Evolutionary conservation across 2,329 filamentous ascomycete species (phyloP).

Genomic region (Monascus ruber): DNA sequence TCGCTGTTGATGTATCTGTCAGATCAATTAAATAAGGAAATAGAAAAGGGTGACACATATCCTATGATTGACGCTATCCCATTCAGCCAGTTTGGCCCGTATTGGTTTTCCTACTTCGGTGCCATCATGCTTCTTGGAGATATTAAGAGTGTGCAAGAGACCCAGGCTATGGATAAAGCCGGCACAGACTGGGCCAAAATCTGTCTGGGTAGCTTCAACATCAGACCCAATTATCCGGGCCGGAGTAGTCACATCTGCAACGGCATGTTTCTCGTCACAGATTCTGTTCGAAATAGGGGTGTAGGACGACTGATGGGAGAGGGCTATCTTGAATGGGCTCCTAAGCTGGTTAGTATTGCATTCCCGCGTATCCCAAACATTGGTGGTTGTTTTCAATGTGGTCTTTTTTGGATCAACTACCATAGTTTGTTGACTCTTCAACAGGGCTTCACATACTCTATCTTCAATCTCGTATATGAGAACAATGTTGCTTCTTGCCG

Average conservation of each 20-base stretch:
- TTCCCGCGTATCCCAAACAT: conserved; percentile 31
- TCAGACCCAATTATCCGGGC: conserved; percentile 88
- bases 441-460: conserved; percentile 75
- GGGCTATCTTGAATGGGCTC: conserved; percentile 65
- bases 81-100: conserved; percentile 62
- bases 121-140: conserved; percentile 78
- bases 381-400: too few species aligned
- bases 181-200: conserved; percentile 65
- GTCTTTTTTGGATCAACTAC: neutral
- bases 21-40: conserved; percentile 78
- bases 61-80: conserved; percentile 71
- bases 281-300: conserved; percentile 60
- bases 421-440: conserved; percentile 9
- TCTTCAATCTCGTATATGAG: conserved; percentile 92
- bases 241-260: conserved; percentile 81
- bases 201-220: conserved; percentile 83
- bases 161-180: conserved; percentile 36
- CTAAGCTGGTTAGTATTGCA: conserved; percentile 44
- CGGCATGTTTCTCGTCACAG: conserved; percentile 63
- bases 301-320: conserved; percentile 67
- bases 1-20: conserved; percentile 66
- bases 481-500: conserved; percentile 82
- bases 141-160: conserved; percentile 51
- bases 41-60: conserved; percentile 85
- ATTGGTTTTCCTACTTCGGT: conserved; percentile 87